Conservation (phyloP, 1,284 basidiomycete genomes). For the Trametes versicolor region DNA sequence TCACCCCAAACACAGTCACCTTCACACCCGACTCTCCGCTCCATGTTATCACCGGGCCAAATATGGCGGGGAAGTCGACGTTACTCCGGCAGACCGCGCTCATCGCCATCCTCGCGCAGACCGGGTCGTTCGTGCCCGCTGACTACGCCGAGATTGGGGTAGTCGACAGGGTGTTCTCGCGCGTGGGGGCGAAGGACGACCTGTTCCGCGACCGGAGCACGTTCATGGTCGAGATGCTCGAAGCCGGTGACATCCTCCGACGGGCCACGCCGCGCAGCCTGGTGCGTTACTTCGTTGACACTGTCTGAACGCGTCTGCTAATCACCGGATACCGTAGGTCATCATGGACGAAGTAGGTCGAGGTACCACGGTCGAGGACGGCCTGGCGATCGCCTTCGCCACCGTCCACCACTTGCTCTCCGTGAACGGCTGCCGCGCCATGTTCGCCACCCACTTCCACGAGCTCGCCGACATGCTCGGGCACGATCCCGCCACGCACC, state of each 20-base stretch:
- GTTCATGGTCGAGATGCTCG: slow-evolving; percentile 94
- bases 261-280: slow-evolving; percentile 86
- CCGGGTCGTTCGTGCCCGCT: slow-evolving; percentile 94
- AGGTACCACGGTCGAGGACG: slow-evolving; percentile 93
- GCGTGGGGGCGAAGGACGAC: slow-evolving; percentile 97
- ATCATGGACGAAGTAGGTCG: slow-evolving; percentile 99
- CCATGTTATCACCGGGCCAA: slow-evolving; percentile 93
- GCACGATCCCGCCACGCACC: slow-evolving; percentile 52
- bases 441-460: slow-evolving; percentile 99
- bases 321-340: slow-evolving; percentile 60
- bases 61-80: slow-evolving; percentile 97
- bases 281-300: slow-evolving; percentile 54
- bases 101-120: slow-evolving; percentile 91
- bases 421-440: slow-evolving; percentile 80
- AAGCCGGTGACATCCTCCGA: slow-evolving; percentile 84
- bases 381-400: slow-evolving; percentile 93
- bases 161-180: slow-evolving; percentile 92
- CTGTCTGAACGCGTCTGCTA: neutral
- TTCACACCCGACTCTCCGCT: slow-evolving; percentile 71
- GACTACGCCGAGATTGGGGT: slow-evolving; percentile 82
- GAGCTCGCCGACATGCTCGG: slow-evolving; percentile 90
- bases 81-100: slow-evolving; percentile 92
- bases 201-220: slow-evolving; percentile 93
- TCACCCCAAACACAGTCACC: slow-evolving; percentile 84
- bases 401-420: slow-evolving; percentile 85